Evolutionary conservation across 139 green algal genomes (phyloP).

Genomic region (Chlamydomonas asymmetrica): DNA sequence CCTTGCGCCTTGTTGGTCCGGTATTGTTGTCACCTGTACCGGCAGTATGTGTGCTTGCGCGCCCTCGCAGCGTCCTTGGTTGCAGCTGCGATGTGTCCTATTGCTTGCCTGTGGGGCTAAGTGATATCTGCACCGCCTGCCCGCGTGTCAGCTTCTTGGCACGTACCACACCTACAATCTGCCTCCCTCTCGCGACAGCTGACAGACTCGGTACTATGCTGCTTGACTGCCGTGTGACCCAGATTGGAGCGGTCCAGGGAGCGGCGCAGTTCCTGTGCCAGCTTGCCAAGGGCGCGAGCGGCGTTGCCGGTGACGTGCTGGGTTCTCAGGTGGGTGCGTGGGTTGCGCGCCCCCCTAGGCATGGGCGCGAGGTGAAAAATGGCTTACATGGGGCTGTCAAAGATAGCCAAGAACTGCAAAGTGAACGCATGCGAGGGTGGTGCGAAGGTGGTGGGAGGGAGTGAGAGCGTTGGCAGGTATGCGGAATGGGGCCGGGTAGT

Average conservation of each 20-base stretch:
- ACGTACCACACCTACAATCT: not conserved
- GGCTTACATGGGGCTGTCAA: no score
- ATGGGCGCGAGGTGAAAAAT: no score
- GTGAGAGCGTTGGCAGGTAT: not conserved
- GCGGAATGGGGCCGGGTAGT: not conserved
- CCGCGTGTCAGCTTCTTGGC: not conserved
- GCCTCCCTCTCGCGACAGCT: not conserved
- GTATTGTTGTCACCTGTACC: no score
- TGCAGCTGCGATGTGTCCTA: not conserved
- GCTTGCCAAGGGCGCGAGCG: slow-evolving; percentile 68
- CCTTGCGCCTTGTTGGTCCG: no score
- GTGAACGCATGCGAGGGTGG: no score
- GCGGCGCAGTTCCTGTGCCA: slow-evolving; percentile 81
- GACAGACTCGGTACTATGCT: no score
- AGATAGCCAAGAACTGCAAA: no score
- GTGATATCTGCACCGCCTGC: not conserved
- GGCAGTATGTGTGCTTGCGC: no score
- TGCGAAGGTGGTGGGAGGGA: no score
- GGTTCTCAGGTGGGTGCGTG: slow-evolving; percentile 52
- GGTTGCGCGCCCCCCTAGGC: no score
- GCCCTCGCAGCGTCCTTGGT: not conserved
- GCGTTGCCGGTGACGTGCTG: slow-evolving; percentile 73
- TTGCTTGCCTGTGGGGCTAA: no score
- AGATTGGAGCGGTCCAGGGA: slow-evolving; percentile 83
- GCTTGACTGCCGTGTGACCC: slow-evolving; percentile 22